These are phyloP conservation scores for Brassica nigra DNA, from an alignment of 345 rosid genomes.

Conservation along the genomic window DNA sequence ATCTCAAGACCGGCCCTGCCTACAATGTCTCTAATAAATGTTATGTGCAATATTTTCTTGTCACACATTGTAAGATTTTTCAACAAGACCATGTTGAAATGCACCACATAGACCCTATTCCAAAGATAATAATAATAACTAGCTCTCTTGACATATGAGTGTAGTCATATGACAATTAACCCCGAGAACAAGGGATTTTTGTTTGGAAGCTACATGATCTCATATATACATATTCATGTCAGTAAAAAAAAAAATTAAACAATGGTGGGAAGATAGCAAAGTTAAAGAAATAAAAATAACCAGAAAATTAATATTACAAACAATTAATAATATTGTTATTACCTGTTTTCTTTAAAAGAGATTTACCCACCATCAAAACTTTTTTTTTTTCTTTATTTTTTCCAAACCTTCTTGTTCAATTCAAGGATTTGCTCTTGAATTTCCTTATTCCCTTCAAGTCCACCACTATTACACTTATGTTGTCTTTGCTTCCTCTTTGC, in stretches of 20 bases:
- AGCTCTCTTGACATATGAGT: not conserved
- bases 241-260: slow-evolving; percentile 15
- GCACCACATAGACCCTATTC: not conserved
- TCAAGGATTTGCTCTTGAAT: slow-evolving; percentile 48
- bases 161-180: slow-evolving; percentile 26
- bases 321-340: slow-evolving; percentile 22
- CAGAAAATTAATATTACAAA: slow-evolving; percentile 31
- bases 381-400: not conserved
- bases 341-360: slow-evolving; percentile 9
- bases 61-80: not conserved
- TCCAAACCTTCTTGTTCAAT: slow-evolving; percentile 31
- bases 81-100: not conserved
- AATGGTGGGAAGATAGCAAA: slow-evolving; percentile 26
- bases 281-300: slow-evolving; percentile 1
- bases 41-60: not conserved
- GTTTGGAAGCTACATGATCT: slow-evolving; percentile 26
- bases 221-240: slow-evolving; percentile 28
- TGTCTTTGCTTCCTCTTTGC: slow-evolving; percentile 81
- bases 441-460: slow-evolving; percentile 73
- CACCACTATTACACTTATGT: slow-evolving; percentile 68
- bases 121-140: not conserved
- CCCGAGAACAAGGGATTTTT: slow-evolving; percentile 28
- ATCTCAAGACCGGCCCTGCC: too few species aligned
- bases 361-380: slow-evolving; percentile 40
- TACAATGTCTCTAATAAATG: not conserved